Evolutionary conservation across 306 rosid species (phyloP), one percentile per base, ranked within the genome.

Genomic region (Inga leiocalycina): DNA sequence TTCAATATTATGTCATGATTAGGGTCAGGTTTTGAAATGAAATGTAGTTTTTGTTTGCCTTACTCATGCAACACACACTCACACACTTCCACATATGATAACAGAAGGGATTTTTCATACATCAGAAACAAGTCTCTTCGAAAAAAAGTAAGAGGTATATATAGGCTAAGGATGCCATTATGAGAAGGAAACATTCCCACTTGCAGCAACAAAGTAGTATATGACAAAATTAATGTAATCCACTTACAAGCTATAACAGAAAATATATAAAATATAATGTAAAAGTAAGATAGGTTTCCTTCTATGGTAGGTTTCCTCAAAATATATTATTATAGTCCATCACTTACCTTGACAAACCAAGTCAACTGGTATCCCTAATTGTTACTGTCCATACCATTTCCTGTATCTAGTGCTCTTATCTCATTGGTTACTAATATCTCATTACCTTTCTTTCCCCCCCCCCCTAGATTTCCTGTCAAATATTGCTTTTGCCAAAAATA

Each of bases 1-100:
- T 72, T 22, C 71, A 78, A 32, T 82, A n/a, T 51, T 66, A 69
- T 75, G n/a, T 24, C 83, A 39, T 57, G 71, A 22, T 65, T 77
- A 37, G 54, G 64, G 32, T 65, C 80, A 71, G 74, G 56, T 71
- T 46, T 49, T 77, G 76, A 72, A 49, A 51, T 76, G 68, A 22
- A 22, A 59, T 59, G 72, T 70, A 73, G 69, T 41, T 71, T 77
- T 51, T 59, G 51, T 51, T 34, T 24, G 51, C 35, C 67, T 79
- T 80, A 19, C 24, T 56, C 27, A n/a, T 56, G 64, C 64, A 56
- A 19, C 64, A 20, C 27, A 4, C 61, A 15, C 61, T 6, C 59
- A 5, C 61, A 56, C 62, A 6, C 64, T 7, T 20, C 64, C 64
- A 20, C 10, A 20, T 10, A 20, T n/a, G 64, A 20, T 9, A 56